These are phyloP conservation scores for Penicillium tannophilum DNA, from an alignment of 495 filamentous ascomycete species.

Conservation along the genomic window DNA sequence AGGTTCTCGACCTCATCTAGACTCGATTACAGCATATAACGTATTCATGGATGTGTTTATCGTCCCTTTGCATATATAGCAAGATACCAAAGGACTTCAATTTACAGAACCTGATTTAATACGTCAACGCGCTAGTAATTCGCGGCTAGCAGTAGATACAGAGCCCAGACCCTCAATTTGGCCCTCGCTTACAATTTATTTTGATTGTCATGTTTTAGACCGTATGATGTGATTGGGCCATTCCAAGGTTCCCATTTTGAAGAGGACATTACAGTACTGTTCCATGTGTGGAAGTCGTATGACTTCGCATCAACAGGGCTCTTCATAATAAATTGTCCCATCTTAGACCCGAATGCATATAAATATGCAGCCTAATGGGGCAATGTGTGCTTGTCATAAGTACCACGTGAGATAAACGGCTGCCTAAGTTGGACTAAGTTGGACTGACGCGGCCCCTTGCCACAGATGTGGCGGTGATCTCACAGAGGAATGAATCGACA, in stretches of 20 bases:
- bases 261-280: too few relatives aligned
- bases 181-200: not conserved
- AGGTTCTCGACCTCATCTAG: constrained; percentile 61
- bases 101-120: not conserved
- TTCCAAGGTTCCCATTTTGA: not conserved
- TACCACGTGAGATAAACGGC: constrained; percentile 2
- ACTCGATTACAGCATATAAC: not conserved
- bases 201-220: not conserved
- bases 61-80: constrained; percentile 9
- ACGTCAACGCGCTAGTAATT: not conserved
- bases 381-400: not conserved
- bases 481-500: not conserved
- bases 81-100: not conserved
- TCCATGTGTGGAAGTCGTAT: too few relatives aligned
- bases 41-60: not conserved
- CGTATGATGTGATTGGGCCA: not conserved
- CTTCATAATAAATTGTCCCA: not conserved
- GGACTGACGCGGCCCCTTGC: constrained; percentile 22
- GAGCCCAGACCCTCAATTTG: not conserved
- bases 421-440: constrained; percentile 13
- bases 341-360: not conserved
- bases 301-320: too few relatives aligned
- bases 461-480: constrained; percentile 20
- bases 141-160: not conserved
- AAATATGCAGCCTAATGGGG: not conserved